These are phyloP conservation scores for Verticillium albo-atrum DNA, from an alignment of 2,329 filamentous ascomycete species.

Conservation along the genomic window DNA sequence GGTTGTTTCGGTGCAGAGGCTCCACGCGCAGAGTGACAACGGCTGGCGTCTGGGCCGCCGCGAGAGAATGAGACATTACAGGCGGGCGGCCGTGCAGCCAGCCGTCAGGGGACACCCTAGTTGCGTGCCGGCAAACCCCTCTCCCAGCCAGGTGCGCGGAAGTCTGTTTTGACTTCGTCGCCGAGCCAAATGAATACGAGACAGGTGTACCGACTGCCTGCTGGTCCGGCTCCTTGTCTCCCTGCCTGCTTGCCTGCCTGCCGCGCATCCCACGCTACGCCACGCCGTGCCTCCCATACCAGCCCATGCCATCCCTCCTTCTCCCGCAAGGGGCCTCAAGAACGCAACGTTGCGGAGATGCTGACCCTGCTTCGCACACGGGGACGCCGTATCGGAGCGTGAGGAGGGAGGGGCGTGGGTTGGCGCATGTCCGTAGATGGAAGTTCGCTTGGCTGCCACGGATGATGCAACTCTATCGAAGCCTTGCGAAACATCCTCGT, in stretches of 20 bases:
- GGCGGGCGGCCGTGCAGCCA: neutral
- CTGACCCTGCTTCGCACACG: neutral
- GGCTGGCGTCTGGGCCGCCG: neutral
- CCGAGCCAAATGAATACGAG: neutral
- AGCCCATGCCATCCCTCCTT: neutral
- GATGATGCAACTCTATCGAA: neutral
- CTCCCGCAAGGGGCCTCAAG: too few species aligned
- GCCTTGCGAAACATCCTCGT: neutral
- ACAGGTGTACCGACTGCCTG: neutral
- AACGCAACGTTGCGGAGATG: neutral
- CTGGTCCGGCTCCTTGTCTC: too few species aligned
- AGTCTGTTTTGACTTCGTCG: neutral
- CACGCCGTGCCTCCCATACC: neutral
- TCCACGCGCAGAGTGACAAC: neutral
- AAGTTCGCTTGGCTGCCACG: neutral
- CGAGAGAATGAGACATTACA: neutral
- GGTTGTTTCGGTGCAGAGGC: too few species aligned
- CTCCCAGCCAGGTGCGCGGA: neutral
- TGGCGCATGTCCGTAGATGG: neutral
- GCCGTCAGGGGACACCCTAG: neutral
- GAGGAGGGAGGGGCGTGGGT: neutral
- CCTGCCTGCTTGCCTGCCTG: neutral
- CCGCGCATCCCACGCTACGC: neutral
- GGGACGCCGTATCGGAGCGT: neutral
- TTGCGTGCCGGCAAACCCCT: neutral